These are phyloP conservation scores for Echinochloa phyllopogon DNA, from an alignment of 176 grass and related monocot genomes.

Conservation along the genomic window DNA sequence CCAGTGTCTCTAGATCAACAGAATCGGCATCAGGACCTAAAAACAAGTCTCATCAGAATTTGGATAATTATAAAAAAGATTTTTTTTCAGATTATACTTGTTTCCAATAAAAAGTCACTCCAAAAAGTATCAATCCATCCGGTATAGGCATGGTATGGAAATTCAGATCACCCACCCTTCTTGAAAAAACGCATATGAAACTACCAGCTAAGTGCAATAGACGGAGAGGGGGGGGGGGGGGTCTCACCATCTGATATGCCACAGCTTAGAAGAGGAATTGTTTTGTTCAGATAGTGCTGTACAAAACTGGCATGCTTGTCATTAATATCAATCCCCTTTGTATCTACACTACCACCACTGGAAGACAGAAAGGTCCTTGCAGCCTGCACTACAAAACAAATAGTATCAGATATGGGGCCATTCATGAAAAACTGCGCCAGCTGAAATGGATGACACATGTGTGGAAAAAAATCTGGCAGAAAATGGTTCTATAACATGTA, in stretches of 20 bases:
- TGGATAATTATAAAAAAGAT: not conserved
- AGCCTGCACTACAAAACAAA: slow-evolving; percentile 67
- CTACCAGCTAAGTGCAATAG: not conserved
- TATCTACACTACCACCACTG: slow-evolving; percentile 34
- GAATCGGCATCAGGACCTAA: slow-evolving; percentile 59
- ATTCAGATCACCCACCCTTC: not conserved
- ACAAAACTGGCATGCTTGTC: slow-evolving; percentile 32
- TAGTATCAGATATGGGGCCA: slow-evolving; percentile 13
- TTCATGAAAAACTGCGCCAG: not conserved
- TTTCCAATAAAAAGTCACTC: slow-evolving; percentile 13
- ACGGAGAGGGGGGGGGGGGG: too few species aligned
- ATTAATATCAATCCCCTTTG: slow-evolving; percentile 37
- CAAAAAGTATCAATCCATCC: not conserved
- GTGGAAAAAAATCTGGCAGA: not conserved
- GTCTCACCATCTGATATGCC: slow-evolving; percentile 65
- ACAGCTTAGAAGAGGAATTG: slow-evolving; percentile 64
- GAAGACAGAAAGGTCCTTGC: slow-evolving; percentile 54
- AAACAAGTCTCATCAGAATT: slow-evolving; percentile 32
- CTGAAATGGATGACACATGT: not conserved
- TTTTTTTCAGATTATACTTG: slow-evolving; percentile 1
- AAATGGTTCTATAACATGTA: not conserved
- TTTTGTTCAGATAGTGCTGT: slow-evolving; percentile 60
- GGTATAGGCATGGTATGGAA: not conserved
- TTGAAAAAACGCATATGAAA: slow-evolving; percentile 15
- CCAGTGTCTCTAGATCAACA: slow-evolving; percentile 55